Conservation (phyloP, 306 rosid genomes). For the Morella rubra region DNA sequence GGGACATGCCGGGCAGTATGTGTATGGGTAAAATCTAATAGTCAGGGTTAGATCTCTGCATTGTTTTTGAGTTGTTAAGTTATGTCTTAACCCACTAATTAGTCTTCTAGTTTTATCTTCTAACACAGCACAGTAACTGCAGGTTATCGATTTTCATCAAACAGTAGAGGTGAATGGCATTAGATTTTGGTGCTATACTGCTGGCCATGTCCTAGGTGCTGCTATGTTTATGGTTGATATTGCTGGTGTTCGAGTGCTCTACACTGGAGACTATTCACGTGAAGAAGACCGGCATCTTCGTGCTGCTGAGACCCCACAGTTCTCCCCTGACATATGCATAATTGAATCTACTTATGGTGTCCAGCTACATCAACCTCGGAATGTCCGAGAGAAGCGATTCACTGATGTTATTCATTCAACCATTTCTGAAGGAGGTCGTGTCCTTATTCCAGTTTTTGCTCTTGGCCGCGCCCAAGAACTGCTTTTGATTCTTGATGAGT, state of each 20-base stretch:
- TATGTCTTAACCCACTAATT: neutral
- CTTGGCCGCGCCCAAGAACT: conserved; percentile 97
- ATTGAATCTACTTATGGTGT: conserved; percentile 94
- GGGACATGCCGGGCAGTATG: neutral
- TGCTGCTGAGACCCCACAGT: conserved; percentile 95
- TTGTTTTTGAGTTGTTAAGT: neutral
- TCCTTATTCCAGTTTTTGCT: conserved; percentile 85
- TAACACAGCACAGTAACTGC: conserved; percentile 32
- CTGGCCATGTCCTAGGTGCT: conserved; percentile 99
- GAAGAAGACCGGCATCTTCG: conserved; percentile 96
- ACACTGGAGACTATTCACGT: conserved; percentile 98
- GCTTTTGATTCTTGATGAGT: conserved; percentile 90
- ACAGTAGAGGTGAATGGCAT: conserved; percentile 88
- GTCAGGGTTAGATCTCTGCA: neutral
- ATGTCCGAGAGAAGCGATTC: conserved; percentile 80
- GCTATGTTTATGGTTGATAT: conserved; percentile 99
- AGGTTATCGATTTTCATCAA: conserved; percentile 98
- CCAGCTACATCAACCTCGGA: conserved; percentile 94
- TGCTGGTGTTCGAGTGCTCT: conserved; percentile 86
- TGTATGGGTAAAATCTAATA: neutral
- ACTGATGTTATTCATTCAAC: conserved; percentile 89
- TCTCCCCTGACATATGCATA: conserved; percentile 93
- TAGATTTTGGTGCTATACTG: conserved; percentile 96
- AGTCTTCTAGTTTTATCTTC: conserved; percentile 6
- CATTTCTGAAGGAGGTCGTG: conserved; percentile 94